Evolutionary conservation across 2,329 filamentous ascomycete genomes (phyloP), one percentile per base, ranked within the genome.

Genomic region (Xylariaceae sp.): DNA sequence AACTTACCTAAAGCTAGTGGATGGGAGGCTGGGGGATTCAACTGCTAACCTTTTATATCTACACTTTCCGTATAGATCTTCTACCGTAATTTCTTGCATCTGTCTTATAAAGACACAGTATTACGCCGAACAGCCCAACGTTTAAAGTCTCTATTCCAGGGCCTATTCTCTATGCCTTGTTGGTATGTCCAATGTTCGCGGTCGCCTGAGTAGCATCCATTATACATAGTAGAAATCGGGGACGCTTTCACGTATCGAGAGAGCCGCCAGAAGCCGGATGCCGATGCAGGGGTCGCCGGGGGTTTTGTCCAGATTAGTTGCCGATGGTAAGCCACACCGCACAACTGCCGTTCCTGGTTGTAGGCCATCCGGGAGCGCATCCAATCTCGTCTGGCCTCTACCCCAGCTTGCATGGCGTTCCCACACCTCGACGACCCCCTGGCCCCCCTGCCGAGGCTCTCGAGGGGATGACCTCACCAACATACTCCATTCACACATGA

Each of bases 311-410:
- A 26, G 24, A 46, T 57, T 57, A 30, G 54, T 36, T 46, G 46
- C n/a, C 33, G 13, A 9, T 18, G 27, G 30, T 16, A 40, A 50
- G 55, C 55, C 55, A 54, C 35, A 50, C 50, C 46, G 45, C 42
- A 50, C 46, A 57, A 54, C 50, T 57, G 46, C 55, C 55, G 45
- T 57, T 57, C 50, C 42, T 43, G 50, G 55, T 57, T 54, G 50
- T 45, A 47, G 26, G 44, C 20, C 26, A 24, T 30, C 20, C 30
- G 7, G 24, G 29, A 7, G 3, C n/a, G 13, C 50, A 33, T 45
- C 54, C 54, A 57, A 53, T 53, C 45, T 44, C 10, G 16, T 33
- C 29, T n/a, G 16, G 15, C 26, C 8, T 26, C 37, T 33, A 36
- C 39, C 40, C 20, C 29, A 21, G 37, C 40, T 33, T 16, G 21